Evolutionary conservation across 2,329 filamentous ascomycete species (phyloP).

Genomic region (Alternaria tenuissima): DNA sequence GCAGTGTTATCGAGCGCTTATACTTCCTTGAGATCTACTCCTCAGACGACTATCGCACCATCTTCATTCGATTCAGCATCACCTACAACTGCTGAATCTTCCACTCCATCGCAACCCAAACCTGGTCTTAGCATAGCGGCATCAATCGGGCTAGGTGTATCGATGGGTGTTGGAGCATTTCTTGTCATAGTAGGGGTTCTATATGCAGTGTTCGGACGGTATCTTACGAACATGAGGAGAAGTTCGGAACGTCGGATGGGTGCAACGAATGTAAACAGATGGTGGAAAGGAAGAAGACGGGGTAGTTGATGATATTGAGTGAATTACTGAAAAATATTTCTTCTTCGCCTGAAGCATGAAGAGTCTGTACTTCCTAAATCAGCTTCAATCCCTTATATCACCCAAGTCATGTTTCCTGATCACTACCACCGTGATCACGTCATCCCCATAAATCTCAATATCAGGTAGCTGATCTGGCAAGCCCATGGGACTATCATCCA

Average conservation of each 20-base stretch:
- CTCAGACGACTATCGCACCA: not conserved
- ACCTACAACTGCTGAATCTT: not conserved
- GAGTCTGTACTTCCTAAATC: not conserved
- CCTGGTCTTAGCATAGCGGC: not conserved
- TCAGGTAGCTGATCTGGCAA: not conserved
- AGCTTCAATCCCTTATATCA: not conserved
- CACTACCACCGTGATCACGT: too few relatives aligned
- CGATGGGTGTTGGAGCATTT: constrained; percentile 2
- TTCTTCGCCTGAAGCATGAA: not conserved
- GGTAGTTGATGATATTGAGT: not conserved
- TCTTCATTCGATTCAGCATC: not conserved
- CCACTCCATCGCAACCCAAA: not conserved
- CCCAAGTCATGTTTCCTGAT: not conserved
- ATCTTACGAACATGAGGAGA: not conserved
- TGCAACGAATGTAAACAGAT: not conserved
- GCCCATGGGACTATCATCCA: not conserved
- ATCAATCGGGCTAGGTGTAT: constrained; percentile 1
- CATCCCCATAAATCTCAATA: not conserved
- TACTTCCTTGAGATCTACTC: not conserved
- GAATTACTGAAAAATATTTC: not conserved
- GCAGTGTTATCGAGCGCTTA: not conserved
- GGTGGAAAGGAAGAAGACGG: not conserved
- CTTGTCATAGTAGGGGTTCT: not conserved
- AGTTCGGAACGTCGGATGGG: not conserved
- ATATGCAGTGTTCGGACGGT: constrained; percentile 1